Base-by-base conservation (phyloP, 2,329 filamentous ascomycete species). In the Zasmidium cellare region DNA sequence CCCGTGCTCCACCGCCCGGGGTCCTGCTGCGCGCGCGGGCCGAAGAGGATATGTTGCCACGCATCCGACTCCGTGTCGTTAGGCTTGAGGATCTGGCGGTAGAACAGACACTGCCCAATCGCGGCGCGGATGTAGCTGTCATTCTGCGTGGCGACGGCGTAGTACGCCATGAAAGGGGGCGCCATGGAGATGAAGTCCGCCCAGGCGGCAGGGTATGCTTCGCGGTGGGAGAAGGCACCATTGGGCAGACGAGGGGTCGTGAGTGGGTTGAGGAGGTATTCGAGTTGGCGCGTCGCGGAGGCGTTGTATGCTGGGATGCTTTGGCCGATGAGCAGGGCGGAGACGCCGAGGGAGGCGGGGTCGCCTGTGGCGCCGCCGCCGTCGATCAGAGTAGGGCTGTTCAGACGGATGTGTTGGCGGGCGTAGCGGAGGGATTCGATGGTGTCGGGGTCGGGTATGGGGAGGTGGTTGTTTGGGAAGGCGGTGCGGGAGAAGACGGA, bases 111-210 rank as follows among this genome's bases (percentile, higher is more conserved):
- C 61, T 82, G 79, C n/a, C 62, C 50, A 12, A 77, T 67, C 0
- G 76, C 72, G 56, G 73, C 67, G 20, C 64, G 62, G 23, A 79
- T 60, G 12, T 75, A 58, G 6, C 52, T 63, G n/a, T 71, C 46
- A 48, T 79, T 70, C 18, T 70, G 65, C 1, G 65, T 69, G 20
- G 72, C 73, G 3, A 78, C 74, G 22, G 71, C 78, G 64, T 76
- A 76, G 62, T 79, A 80, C 1, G 79, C 79, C 18, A 81, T 67
- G 51, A 78, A 77, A 1, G 80, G 79, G 12, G 79, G 79, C 1
- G 74, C 75, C 80, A 82, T 82, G 66, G 77, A 78, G 5, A 80
- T 61, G 62, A 77, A 79, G 62, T 82, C 80, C 6, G 78, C 75
- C 78, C 80, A 81, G 9, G 81, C 69, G 56, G 81, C 77, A 3